These are phyloP conservation scores for Geotrichum fermentans DNA, from an alignment of 1,139 yeast genomes.

Conservation along the genomic window DNA sequence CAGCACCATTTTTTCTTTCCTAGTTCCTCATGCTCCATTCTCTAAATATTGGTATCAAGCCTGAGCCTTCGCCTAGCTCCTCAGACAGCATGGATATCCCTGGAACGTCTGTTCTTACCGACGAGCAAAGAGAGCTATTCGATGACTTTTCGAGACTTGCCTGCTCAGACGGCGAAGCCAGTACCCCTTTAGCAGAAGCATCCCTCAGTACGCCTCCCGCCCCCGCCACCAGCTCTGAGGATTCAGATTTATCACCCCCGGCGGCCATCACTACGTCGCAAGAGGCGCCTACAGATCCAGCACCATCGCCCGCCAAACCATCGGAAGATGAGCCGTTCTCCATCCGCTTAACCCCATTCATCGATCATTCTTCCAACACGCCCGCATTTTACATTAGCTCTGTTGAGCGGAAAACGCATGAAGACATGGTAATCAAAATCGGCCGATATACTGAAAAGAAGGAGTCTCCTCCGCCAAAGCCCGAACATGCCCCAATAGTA, in stretches of 20 bases:
- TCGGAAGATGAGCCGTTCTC: constrained; percentile 40
- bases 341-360: constrained; percentile 76
- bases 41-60: not conserved
- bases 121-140: not conserved
- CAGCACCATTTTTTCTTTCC: too few relatives aligned
- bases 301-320: too few relatives aligned
- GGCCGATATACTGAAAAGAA: constrained; percentile 86
- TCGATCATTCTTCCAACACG: constrained; percentile 73
- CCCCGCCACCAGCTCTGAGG: too few relatives aligned
- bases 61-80: not conserved
- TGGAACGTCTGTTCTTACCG: not conserved
- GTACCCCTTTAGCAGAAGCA: not conserved
- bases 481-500: constrained; percentile 59
- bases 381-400: constrained; percentile 85
- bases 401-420: constrained; percentile 67
- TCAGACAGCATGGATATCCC: constrained; percentile 2
- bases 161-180: constrained; percentile 1
- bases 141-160: not conserved
- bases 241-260: not conserved
- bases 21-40: not conserved
- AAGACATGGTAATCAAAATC: constrained; percentile 57
- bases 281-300: not conserved
- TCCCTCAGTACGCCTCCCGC: too few relatives aligned
- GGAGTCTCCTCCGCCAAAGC: constrained; percentile 59
- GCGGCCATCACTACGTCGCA: not conserved